Evolutionary conservation across 2,329 filamentous ascomycete species (phyloP), one percentile per base, ranked within the genome.

Genomic region (Pseudogymnoascus sp.): DNA sequence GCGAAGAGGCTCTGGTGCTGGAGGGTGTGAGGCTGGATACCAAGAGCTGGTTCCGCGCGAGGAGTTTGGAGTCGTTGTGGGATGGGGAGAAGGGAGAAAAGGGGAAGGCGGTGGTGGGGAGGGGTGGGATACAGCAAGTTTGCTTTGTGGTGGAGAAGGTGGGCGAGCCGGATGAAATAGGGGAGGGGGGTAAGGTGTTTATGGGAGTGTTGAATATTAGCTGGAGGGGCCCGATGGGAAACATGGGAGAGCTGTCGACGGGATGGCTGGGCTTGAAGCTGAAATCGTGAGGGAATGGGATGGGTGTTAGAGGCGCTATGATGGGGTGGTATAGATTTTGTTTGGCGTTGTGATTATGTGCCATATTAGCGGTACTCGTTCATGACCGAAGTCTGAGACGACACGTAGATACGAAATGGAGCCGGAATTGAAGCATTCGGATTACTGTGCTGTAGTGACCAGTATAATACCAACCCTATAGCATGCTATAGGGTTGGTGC

Each of bases 161-260:
- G n/a, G 2, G 61, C 11, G 74, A 75, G 64, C 66, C 62, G 20
- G 69, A 67, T 3, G 73, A 70, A 1, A 66, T 67, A 20, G 67
- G 58, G 20, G 71, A 64, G 41, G 76, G 76, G 60, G 81, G 81
- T 58, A 77, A 83, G 65, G 77, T 89, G 37, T 78, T 87, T 18
- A 85, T 97, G 70, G 93, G 92, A 4, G 86, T 94, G 64, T 75
- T 97, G 66, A 87, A 86, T 43, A 89, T 97, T 62, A 88, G 90
- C 60, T 99, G 94, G 94, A 82, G 90, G 65, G 88, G 89, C 37
- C 84, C 89, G 64, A 92, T 97, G 88, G 94, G 94, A 0, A 94
- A 93, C 74, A 83, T 84, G 68, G 94, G 94, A 0, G 92, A 86
- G 68, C 77, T 99, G 71, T 91, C 87, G 47, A 99, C 94, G 6